phyloP scores from a whole-genome alignment of 148 eudicot genomes.

The Rhododendron vialii region DNA sequence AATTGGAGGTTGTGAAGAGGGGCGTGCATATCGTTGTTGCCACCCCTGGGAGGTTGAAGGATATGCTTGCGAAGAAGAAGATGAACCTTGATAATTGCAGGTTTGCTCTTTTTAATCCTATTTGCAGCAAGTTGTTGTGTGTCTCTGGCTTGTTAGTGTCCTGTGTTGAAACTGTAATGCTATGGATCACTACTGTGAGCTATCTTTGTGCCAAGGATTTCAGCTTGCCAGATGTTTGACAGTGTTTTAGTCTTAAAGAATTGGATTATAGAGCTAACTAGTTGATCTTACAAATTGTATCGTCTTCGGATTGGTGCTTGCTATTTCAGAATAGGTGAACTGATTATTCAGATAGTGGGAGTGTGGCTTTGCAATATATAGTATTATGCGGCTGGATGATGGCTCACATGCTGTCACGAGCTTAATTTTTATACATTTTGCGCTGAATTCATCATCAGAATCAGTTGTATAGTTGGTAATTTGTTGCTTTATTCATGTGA shows the following conservation, averaged over 20 bases:
- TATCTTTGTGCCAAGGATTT: neutral
- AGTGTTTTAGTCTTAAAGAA: neutral
- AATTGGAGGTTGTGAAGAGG: slow-evolving; percentile 64
- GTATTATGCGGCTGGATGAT: neutral
- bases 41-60: slow-evolving; percentile 95
- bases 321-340: neutral
- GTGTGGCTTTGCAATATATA: neutral
- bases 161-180: neutral
- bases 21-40: slow-evolving; percentile 97
- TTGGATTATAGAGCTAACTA: neutral
- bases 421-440: neutral
- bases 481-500: neutral
- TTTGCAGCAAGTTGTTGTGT: neutral
- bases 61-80: slow-evolving; percentile 75
- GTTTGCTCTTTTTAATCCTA: slow-evolving; percentile 15
- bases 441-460: neutral
- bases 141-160: neutral
- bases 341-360: neutral
- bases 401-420: neutral
- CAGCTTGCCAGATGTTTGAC: neutral
- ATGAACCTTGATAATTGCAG: slow-evolving; percentile 73
- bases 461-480: neutral
- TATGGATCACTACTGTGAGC: neutral
- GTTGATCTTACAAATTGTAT: neutral
- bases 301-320: neutral